These are phyloP conservation scores for Salix caprea DNA, from an alignment of 345 rosid genomes.

Conservation along the genomic window DNA sequence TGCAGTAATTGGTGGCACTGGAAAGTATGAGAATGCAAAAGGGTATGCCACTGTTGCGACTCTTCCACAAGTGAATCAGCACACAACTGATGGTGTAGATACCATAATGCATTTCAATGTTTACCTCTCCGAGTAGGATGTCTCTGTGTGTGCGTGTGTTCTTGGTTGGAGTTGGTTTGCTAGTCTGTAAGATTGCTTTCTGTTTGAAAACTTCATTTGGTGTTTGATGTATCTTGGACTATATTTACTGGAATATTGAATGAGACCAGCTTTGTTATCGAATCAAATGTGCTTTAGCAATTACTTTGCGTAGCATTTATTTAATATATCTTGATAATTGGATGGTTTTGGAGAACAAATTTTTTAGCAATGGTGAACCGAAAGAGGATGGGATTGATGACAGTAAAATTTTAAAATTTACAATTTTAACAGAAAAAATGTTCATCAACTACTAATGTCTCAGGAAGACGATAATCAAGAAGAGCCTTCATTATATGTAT, in stretches of 20 bases:
- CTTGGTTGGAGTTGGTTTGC: neutral
- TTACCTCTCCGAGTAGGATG: slow-evolving; percentile 40
- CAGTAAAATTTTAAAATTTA: neutral
- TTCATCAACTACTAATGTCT: too few relatives aligned
- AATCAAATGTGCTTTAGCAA: neutral
- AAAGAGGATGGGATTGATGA: neutral
- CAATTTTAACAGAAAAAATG: too few relatives aligned
- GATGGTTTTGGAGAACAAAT: neutral
- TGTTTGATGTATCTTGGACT: neutral
- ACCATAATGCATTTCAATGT: slow-evolving; percentile 64
- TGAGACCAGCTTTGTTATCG: neutral
- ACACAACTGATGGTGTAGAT: slow-evolving; percentile 76
- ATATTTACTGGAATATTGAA: neutral
- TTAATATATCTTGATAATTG: neutral
- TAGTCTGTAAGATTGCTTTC: neutral
- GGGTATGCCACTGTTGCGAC: slow-evolving; percentile 74
- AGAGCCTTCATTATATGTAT: too few relatives aligned
- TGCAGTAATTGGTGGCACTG: slow-evolving; percentile 79
- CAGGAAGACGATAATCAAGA: too few relatives aligned
- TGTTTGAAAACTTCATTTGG: neutral
- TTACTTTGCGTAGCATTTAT: neutral
- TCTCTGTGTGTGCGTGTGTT: neutral
- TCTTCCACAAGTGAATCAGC: slow-evolving; percentile 61
- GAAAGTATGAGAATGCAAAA: slow-evolving; percentile 65
- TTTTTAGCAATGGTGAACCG: neutral